Conservation (phyloP, 2,329 filamentous ascomycete genomes). For the Ophioceras dolichostomum region DNA sequence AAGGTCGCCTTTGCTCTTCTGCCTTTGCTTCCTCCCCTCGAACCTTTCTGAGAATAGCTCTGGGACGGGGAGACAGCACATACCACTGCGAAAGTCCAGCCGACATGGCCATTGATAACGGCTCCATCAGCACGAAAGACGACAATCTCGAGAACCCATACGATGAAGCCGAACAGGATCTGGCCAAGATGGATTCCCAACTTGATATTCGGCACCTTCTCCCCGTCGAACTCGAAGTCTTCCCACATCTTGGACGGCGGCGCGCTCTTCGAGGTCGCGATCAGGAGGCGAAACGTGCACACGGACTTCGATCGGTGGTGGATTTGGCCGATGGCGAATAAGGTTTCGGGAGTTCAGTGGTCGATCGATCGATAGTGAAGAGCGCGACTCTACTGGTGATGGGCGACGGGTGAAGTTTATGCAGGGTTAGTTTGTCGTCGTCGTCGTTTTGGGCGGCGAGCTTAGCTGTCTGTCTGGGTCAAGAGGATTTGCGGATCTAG, state of each 20-base stretch:
- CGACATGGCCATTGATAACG: constrained; percentile 42
- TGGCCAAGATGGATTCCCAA: constrained; percentile 44
- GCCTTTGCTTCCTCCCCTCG: too few species aligned
- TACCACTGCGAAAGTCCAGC: constrained; percentile 55
- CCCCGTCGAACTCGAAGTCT: constrained; percentile 38
- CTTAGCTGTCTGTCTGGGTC: too few species aligned
- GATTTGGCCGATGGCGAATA: too few species aligned
- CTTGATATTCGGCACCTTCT: constrained; percentile 43
- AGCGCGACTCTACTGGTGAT: too few species aligned
- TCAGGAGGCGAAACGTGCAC: background rate
- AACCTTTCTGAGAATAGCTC: too few species aligned
- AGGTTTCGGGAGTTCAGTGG: background rate
- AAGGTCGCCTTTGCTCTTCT: too few species aligned
- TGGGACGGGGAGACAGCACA: too few species aligned
- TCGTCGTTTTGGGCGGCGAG: background rate
- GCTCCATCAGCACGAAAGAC: constrained; percentile 39
- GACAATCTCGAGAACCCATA: constrained; percentile 47
- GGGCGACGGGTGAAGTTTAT: too few species aligned
- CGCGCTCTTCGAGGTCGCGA: background rate
- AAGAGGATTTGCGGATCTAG: background rate
- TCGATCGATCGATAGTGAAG: too few species aligned
- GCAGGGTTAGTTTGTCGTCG: background rate
- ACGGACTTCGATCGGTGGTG: too few species aligned
- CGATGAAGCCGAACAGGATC: constrained; percentile 38
- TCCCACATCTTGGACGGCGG: constrained; percentile 23